Base-by-base conservation (phyloP, 1,284 basidiomycete species). In the Trametes hirsuta region DNA sequence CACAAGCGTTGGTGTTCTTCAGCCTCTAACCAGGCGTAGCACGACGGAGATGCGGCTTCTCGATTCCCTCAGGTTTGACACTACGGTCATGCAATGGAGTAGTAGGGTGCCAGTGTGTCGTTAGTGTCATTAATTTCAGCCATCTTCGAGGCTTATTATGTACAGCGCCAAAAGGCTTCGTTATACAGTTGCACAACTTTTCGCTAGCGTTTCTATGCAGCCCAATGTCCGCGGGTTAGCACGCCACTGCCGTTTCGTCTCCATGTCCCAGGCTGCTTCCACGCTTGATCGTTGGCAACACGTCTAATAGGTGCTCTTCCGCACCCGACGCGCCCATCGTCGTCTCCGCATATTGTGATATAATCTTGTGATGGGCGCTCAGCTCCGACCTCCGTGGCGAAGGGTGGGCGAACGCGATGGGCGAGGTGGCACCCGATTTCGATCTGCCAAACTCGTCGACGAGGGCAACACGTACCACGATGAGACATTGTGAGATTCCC, bases 401-500 rank as follows among this genome's bases (percentile, higher is more conserved):
- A 18, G 39, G 39, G 11, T 40, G 39, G 12, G 39, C 39, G 39
- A 40, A 40, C 12, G 39, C 12, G 39, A 40, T 12, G 14, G 39
- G 39, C 39, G 39, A 40, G 4, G 39, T 6, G 39, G 14, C 12
- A 5, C n/a, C 39, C n/a, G 39, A 14, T 18, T 18, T 40, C 14
- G 44, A 46, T 21, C 14, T 46, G 44, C 39, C 50, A 36, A 52
- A 40, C 47, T 59, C 50, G 24, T 40, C 53, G n/a, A 37, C 14
- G 15, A 53, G 45, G 14, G 54, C 54, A 18, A 61, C 44, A 10
- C 59, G 58, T 18, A 59, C 55, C 24, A 56, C 55, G 55, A 66
- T 66, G 37, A 66, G 58, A 34, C 64, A 63, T 55, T 66, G 64
- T 3, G 61, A 66, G 45, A 66, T 66, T 24, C 64, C 64, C 63